Evolutionary conservation across 257 asterid genomes (phyloP), one percentile per base, ranked within the genome.

Genomic region (Penstemon davidsonii): DNA sequence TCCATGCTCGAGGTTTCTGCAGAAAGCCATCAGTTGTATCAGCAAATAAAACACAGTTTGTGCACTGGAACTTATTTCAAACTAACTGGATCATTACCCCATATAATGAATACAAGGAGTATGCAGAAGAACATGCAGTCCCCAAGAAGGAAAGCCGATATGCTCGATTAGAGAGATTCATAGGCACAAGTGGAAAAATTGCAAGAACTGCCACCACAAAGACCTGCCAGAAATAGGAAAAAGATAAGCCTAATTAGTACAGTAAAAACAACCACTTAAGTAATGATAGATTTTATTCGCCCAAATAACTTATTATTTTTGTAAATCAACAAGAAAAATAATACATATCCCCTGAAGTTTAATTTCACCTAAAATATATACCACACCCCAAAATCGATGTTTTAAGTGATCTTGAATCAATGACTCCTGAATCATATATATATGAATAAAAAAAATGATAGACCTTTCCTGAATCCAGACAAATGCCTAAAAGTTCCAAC

Each of bases 1-100:
- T 88, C 99, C 99, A 94, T 58, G 93, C 96, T 81, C 97, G 82
- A 8, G 99, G 99, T 86, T 82, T 88, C 99, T 94, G 89, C 73
- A 80, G 44, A 63, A 13, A 71, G 73, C 19, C n/a, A 19, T 65
- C 4, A 42, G 75, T 79, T 66, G 64, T 39, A 78, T 73, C 49
- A 58, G 68, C 67, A 51, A 71, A 50, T 57, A 56, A 52, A 68
- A 59, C 63, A 72, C 3, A 67, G 61, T 49, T 45, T 47, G 9
- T 46, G 69, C 57, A 71, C 33, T 40, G 58, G 8, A 7, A 55
- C 39, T 41, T 25, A 74, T 59, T 8, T 36, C 38, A 46, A 49
- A 60, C 64, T 49, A 55, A 46, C 46, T 66, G 55, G 64, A 73
- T 57, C 50, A 58, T 70, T 94, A 91, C 99, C 96, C 99, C 99